A percentile compares a stretch with the other conserved stretches of the same genome.
These are phyloP conservation scores for Rhypophila decipiens DNA, from an alignment of 495 filamentous ascomycete genomes.

Conservation along the genomic window DNA sequence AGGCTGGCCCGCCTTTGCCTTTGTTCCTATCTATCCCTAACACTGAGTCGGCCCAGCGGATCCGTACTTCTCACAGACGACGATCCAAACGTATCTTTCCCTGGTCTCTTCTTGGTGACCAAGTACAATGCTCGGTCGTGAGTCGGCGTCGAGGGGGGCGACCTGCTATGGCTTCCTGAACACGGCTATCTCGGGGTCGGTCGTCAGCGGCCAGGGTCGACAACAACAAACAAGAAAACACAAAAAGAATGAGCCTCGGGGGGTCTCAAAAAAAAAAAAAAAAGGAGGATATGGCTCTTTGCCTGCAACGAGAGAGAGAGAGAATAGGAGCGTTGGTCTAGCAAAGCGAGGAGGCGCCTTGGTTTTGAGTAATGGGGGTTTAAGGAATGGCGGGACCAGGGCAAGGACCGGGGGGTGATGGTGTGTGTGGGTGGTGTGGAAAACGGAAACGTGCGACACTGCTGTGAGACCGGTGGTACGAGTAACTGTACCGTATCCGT, in stretches of 20 bases:
- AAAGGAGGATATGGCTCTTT: not conserved
- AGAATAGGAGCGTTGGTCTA: conserved; percentile 11
- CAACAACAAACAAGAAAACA: conserved; percentile 7
- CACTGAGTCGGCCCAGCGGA: not conserved
- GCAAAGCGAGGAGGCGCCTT: conserved; percentile 12
- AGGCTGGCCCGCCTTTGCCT: not conserved
- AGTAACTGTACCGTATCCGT: no score
- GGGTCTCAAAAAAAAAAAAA: conserved; percentile 16
- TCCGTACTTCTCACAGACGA: not conserved
- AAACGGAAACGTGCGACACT: no score
- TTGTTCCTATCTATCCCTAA: not conserved
- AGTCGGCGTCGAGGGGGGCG: conserved; percentile 10
- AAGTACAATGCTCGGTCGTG: no score
- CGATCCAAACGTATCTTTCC: not conserved
- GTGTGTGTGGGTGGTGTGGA: no score
- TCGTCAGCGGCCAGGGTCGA: conserved; percentile 21
- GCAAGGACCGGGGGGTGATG: not conserved
- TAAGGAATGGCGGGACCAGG: conserved; percentile 13
- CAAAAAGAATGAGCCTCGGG: conserved; percentile 14
- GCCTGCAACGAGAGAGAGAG: conserved; percentile 2
- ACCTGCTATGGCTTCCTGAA: conserved; percentile 9
- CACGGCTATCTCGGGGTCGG: conserved; percentile 16
- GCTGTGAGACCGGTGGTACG: no score
- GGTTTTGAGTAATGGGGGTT: conserved; percentile 24
- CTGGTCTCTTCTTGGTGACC: no score